Evolutionary conservation across 2,329 filamentous ascomycete species (phyloP).

Genomic region (Pseudopyrenochaeta lycopersici): DNA sequence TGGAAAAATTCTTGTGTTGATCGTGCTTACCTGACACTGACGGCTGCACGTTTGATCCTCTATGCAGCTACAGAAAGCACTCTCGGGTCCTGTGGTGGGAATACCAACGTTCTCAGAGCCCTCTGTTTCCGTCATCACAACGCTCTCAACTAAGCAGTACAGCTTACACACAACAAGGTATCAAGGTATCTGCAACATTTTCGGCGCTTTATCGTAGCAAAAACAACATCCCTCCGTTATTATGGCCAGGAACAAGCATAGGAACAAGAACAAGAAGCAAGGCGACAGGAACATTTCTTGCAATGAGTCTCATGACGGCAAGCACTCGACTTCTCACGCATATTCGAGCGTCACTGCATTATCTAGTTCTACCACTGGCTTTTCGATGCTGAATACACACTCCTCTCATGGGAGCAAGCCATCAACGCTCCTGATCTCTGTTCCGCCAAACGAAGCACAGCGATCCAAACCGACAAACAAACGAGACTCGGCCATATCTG

Average conservation of each 20-base stretch:
- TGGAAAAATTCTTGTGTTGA: background rate
- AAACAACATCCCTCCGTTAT: constrained; percentile 24
- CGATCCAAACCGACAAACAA: background rate
- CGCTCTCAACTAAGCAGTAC: constrained; percentile 18
- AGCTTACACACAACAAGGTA: constrained; percentile 33
- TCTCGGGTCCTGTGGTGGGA: background rate
- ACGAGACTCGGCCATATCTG: constrained; percentile 24
- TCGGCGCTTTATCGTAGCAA: constrained; percentile 33
- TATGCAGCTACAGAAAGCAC: constrained; percentile 16
- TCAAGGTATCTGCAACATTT: constrained; percentile 28
- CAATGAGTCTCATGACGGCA: background rate
- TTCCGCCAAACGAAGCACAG: background rate
- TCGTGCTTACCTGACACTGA: background rate
- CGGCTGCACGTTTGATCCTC: background rate
- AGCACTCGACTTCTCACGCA: background rate
- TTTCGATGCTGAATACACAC: background rate
- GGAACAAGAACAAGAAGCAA: constrained; percentile 11
- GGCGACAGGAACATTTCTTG: background rate
- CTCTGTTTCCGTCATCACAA: constrained; percentile 11
- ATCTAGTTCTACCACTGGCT: background rate
- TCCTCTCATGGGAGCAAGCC: background rate
- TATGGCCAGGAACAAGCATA: constrained; percentile 29
- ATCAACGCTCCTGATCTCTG: background rate
- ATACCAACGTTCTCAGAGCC: constrained; percentile 1
- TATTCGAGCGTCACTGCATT: background rate